Conservation (phyloP, 2,329 filamentous ascomycete species). For the Lojkania enalia region DNA sequence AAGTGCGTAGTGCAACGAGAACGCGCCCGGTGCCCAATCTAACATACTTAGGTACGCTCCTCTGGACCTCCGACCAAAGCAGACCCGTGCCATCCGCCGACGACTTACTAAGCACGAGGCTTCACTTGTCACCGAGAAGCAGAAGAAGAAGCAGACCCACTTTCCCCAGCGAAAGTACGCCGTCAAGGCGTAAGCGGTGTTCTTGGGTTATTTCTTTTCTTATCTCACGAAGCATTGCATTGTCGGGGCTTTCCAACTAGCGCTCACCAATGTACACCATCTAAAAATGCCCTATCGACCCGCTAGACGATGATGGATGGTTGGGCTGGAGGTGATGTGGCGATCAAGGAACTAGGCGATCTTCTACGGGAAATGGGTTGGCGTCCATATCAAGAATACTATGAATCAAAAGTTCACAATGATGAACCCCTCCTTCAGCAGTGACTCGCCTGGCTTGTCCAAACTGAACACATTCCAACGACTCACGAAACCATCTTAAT, state of each 20-base stretch:
- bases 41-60: slow-evolving; percentile 68
- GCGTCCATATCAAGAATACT: slow-evolving; percentile 47
- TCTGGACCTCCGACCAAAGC: slow-evolving; percentile 97
- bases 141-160: slow-evolving; percentile 92
- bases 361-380: slow-evolving; percentile 44
- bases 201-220: slow-evolving; percentile 38
- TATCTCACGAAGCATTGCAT: slow-evolving; percentile 48
- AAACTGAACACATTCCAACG: too few species aligned
- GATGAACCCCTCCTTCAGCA: too few species aligned
- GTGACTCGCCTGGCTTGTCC: too few species aligned
- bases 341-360: slow-evolving; percentile 39
- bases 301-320: slow-evolving; percentile 13
- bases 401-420: slow-evolving; percentile 40
- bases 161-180: slow-evolving; percentile 99
- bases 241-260: slow-evolving; percentile 45
- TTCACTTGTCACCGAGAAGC: slow-evolving; percentile 82
- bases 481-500: too few species aligned
- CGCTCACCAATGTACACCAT: slow-evolving; percentile 46
- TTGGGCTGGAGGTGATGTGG: slow-evolving; percentile 31
- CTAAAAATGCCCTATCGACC: slow-evolving; percentile 25
- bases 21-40: too few species aligned
- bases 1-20: slow-evolving; percentile 64
- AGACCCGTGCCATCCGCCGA: slow-evolving; percentile 97
- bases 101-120: slow-evolving; percentile 91
- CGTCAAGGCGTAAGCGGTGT: slow-evolving; percentile 75